These are phyloP conservation scores for Quambalaria eucalypti DNA, from an alignment of 1,284 basidiomycete species.

Conservation along the genomic window DNA sequence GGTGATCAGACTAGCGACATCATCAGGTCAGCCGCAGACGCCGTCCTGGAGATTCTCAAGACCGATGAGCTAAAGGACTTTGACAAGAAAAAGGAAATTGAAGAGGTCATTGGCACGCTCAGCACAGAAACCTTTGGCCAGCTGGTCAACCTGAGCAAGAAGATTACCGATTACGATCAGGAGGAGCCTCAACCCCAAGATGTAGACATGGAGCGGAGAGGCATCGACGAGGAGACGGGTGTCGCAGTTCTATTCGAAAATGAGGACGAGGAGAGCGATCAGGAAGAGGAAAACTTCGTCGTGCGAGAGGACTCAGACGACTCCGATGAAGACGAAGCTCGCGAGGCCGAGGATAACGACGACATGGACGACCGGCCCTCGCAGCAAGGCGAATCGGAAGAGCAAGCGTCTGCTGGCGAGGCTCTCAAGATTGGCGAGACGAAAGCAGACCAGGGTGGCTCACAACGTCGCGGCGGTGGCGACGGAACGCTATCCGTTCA, in stretches of 20 bases:
- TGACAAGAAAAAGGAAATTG: slow-evolving; percentile 92
- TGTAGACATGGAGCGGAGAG: slow-evolving; percentile 66
- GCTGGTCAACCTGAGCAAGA: slow-evolving; percentile 79
- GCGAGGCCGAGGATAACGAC: slow-evolving; percentile 57
- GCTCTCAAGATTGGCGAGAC: slow-evolving; percentile 49
- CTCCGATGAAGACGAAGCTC: slow-evolving; percentile 61
- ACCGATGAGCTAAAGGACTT: slow-evolving; percentile 85
- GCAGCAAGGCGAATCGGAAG: too few relatives aligned
- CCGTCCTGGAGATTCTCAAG: slow-evolving; percentile 80
- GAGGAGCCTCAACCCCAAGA: slow-evolving; percentile 49
- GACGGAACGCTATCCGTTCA: slow-evolving; percentile 58
- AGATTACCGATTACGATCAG: slow-evolving; percentile 90
- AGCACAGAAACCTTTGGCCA: slow-evolving; percentile 72
- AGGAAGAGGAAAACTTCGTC: slow-evolving; percentile 87
- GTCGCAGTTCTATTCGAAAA: slow-evolving; percentile 51
- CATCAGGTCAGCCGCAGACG: slow-evolving; percentile 85
- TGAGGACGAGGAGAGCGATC: slow-evolving; percentile 67
- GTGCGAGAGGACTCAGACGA: slow-evolving; percentile 52
- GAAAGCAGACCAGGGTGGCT: too few relatives aligned
- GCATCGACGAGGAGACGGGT: slow-evolving; percentile 61
- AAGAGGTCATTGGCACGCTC: slow-evolving; percentile 66
- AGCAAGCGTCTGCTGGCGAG: slow-evolving; percentile 9
- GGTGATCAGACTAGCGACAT: slow-evolving; percentile 95
- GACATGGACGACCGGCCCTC: too few relatives aligned
- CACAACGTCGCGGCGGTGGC: not conserved